These are phyloP conservation scores for Pugionium cornutum DNA, from an alignment of 345 rosid genomes.

Conservation along the genomic window DNA sequence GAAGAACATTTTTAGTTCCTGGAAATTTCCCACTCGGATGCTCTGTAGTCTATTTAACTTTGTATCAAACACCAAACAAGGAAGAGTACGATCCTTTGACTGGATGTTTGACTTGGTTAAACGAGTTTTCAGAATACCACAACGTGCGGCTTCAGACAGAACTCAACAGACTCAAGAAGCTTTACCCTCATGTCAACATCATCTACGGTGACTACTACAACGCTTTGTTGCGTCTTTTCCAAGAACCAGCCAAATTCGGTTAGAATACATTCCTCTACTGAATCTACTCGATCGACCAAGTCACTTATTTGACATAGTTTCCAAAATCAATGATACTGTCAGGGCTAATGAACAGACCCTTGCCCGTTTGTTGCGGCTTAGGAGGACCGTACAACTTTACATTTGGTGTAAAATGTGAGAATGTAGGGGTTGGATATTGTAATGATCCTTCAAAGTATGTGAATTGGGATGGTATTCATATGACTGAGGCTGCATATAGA, in stretches of 20 bases:
- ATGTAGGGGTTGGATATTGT: slow-evolving; percentile 21
- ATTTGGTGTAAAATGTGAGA: slow-evolving; percentile 18
- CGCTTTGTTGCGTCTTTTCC: slow-evolving; percentile 26
- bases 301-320: not conserved
- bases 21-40: slow-evolving; percentile 52
- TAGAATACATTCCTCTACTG: not conserved
- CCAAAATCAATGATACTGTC: not conserved
- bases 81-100: slow-evolving; percentile 45
- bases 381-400: slow-evolving; percentile 46
- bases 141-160: slow-evolving; percentile 39
- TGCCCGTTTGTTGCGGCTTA: slow-evolving; percentile 46
- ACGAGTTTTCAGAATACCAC: slow-evolving; percentile 45
- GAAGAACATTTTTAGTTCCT: slow-evolving; percentile 48
- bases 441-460: slow-evolving; percentile 43
- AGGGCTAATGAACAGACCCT: slow-evolving; percentile 38
- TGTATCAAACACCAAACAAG: slow-evolving; percentile 32
- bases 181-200: slow-evolving; percentile 42
- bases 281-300: not conserved
- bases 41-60: slow-evolving; percentile 33
- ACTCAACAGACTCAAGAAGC: slow-evolving; percentile 30
- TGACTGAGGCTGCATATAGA: slow-evolving; percentile 39
- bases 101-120: slow-evolving; percentile 48
- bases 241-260: slow-evolving; percentile 48
- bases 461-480: slow-evolving; percentile 50
- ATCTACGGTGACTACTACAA: slow-evolving; percentile 50